Conservation (phyloP, 2,329 filamentous ascomycete genomes). For the Fusarium sp. region DNA sequence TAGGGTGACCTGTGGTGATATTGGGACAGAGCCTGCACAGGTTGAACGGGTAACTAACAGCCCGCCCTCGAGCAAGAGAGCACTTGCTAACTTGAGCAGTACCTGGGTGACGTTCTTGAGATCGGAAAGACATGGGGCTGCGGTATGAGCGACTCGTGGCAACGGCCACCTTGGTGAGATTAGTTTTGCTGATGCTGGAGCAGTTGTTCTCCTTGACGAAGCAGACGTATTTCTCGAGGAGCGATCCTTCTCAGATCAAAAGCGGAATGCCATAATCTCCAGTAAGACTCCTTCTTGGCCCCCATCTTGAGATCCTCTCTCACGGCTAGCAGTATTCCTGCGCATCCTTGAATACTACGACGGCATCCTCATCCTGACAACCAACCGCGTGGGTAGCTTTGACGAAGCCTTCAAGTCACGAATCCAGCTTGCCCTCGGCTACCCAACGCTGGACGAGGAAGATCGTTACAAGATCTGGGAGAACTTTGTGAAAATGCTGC, state of each 20-base stretch:
- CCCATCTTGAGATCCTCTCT: not conserved
- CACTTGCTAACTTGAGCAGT: slow-evolving; percentile 9
- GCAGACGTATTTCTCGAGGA: slow-evolving; percentile 31
- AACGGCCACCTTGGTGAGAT: not conserved
- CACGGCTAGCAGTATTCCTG: slow-evolving; percentile 55
- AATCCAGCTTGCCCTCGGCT: slow-evolving; percentile 52
- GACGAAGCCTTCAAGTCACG: slow-evolving; percentile 62
- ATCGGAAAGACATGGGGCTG: slow-evolving; percentile 36
- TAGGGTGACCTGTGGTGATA: slow-evolving; percentile 37
- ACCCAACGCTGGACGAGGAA: slow-evolving; percentile 45
- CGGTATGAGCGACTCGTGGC: not conserved
- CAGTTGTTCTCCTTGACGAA: slow-evolving; percentile 9
- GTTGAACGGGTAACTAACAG: slow-evolving; percentile 21
- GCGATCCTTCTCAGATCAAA: slow-evolving; percentile 15
- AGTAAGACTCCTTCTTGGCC: not conserved
- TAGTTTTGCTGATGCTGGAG: not conserved
- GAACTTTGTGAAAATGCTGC: slow-evolving; percentile 46
- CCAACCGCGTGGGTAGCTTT: slow-evolving; percentile 62
- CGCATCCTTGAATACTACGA: slow-evolving; percentile 59
- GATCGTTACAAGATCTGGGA: slow-evolving; percentile 48
- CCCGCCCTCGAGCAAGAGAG: too few relatives aligned
- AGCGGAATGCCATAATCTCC: slow-evolving; percentile 19
- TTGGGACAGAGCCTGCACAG: slow-evolving; percentile 34
- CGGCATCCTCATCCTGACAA: slow-evolving; percentile 62
- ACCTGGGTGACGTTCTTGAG: slow-evolving; percentile 32